phyloP scores from a whole-genome alignment of 106 monocot species.

The Dendrobium huoshanense region DNA sequence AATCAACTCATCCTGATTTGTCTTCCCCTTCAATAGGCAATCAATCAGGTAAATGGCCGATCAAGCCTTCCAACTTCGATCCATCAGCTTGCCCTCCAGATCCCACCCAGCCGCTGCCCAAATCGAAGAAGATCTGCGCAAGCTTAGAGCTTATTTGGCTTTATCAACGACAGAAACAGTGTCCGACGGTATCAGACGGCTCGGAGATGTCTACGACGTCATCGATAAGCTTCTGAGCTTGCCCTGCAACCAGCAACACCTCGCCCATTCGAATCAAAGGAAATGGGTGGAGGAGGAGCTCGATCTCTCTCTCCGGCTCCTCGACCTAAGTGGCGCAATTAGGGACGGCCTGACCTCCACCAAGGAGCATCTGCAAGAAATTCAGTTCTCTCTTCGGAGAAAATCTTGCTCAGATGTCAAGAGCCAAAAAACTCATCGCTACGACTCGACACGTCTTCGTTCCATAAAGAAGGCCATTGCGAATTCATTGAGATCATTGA shows the following conservation, averaged over 20 bases:
- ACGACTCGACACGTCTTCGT: neutral
- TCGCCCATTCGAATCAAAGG: constrained; percentile 1
- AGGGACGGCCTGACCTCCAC: constrained; percentile 13
- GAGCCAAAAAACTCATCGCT: neutral
- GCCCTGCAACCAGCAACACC: constrained; percentile 18
- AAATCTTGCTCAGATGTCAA: neutral
- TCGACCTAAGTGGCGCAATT: constrained; percentile 16
- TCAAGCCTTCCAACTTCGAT: constrained; percentile 22
- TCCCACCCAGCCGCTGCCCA: constrained; percentile 9
- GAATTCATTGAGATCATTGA: constrained; percentile 8
- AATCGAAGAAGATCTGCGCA: constrained; percentile 20
- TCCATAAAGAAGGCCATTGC: constrained; percentile 10
- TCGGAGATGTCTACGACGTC: constrained; percentile 18
- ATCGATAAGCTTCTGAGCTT: constrained; percentile 25
- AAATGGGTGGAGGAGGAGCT: constrained; percentile 32
- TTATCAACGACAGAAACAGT: neutral
- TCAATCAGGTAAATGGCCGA: neutral
- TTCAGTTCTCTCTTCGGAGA: constrained; percentile 14
- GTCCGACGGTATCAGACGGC: constrained; percentile 9
- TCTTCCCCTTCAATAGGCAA: neutral
- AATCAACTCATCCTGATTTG: neutral
- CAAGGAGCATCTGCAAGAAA: constrained; percentile 13
- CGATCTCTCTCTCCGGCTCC: constrained; percentile 27
- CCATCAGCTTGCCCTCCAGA: constrained; percentile 41
- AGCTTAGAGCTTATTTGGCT: constrained; percentile 7